Evolutionary conservation across 495 filamentous ascomycete genomes (phyloP).

Genomic region (Choiromyces venosus): DNA sequence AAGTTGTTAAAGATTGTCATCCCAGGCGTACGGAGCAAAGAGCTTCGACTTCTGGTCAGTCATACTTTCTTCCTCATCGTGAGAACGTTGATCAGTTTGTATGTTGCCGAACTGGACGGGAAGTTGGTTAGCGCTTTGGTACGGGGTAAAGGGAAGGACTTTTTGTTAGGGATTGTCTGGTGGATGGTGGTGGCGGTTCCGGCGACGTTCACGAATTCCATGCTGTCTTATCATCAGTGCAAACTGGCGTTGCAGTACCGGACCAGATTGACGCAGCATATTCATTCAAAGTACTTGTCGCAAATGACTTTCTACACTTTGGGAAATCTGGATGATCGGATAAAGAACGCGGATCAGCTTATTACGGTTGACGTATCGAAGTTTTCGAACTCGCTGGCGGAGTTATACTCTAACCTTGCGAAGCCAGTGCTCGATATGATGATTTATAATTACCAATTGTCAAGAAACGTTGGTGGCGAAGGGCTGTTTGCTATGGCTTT

Average conservation of each 20-base stretch:
- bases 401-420: slow-evolving; percentile 94
- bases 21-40: slow-evolving; percentile 82
- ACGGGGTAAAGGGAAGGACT: slow-evolving; percentile 83
- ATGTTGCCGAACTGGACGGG: slow-evolving; percentile 94
- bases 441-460: slow-evolving; percentile 91
- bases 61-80: slow-evolving; percentile 78
- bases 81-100: slow-evolving; percentile 83
- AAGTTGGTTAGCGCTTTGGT: slow-evolving; percentile 84
- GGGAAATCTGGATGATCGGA: slow-evolving; percentile 89
- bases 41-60: slow-evolving; percentile 74
- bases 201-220: slow-evolving; percentile 97
- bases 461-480: slow-evolving; percentile 87
- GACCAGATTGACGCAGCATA: slow-evolving; percentile 81
- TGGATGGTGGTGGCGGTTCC: slow-evolving; percentile 99
- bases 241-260: slow-evolving; percentile 88
- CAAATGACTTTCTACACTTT: slow-evolving; percentile 98
- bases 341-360: slow-evolving; percentile 97
- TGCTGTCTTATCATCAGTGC: slow-evolving; percentile 98
- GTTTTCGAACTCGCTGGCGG: slow-evolving; percentile 90
- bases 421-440: slow-evolving; percentile 92
- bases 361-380: slow-evolving; percentile 94
- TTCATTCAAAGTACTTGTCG: slow-evolving; percentile 87
- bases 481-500: slow-evolving; percentile 90
- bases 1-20: slow-evolving; percentile 79
- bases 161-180: slow-evolving; percentile 83